These are phyloP conservation scores for Pseudogymnoascus sp. DNA, from an alignment of 2,329 filamentous ascomycete species.

Conservation along the genomic window DNA sequence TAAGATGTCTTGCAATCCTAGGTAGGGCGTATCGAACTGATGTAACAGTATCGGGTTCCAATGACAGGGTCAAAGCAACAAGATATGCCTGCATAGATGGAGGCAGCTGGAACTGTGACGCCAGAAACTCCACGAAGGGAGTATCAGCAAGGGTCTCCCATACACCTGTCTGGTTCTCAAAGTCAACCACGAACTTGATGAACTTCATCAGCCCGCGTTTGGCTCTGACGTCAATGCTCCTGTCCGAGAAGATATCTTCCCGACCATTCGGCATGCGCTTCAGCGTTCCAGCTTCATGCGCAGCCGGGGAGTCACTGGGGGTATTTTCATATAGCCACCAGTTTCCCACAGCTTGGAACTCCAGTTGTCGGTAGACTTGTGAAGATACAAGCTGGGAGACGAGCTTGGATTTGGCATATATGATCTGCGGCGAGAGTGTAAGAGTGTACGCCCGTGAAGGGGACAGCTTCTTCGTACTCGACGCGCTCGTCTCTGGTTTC, in stretches of 20 bases:
- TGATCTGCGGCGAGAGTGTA: constrained; percentile 75
- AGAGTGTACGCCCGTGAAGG: constrained; percentile 73
- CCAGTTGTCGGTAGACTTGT: constrained; percentile 78
- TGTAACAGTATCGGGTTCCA: constrained; percentile 45
- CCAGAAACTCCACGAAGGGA: constrained; percentile 53
- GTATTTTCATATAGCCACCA: constrained; percentile 65
- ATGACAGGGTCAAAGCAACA: constrained; percentile 66
- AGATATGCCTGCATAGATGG: constrained; percentile 57
- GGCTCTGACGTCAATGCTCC: constrained; percentile 65
- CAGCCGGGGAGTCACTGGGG: constrained; percentile 9
- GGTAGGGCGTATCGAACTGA: constrained; percentile 61
- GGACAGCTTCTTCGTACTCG: constrained; percentile 39
- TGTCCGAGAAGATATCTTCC: constrained; percentile 83
- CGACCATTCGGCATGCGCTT: constrained; percentile 76
- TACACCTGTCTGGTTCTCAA: constrained; percentile 50
- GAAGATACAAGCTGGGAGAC: constrained; percentile 81
- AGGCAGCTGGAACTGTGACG: constrained; percentile 60
- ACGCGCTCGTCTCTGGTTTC: constrained; percentile 26
- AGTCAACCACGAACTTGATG: constrained; percentile 75
- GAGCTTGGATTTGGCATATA: constrained; percentile 75
- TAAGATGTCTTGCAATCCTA: constrained; percentile 70
- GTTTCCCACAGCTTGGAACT: constrained; percentile 87
- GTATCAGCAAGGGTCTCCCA: constrained; percentile 53
- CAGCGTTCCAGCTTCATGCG: constrained; percentile 35
- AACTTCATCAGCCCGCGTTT: constrained; percentile 92